phyloP scores from a whole-genome alignment of 257 asterid genomes.

The Nyctanthes arbortristis region DNA sequence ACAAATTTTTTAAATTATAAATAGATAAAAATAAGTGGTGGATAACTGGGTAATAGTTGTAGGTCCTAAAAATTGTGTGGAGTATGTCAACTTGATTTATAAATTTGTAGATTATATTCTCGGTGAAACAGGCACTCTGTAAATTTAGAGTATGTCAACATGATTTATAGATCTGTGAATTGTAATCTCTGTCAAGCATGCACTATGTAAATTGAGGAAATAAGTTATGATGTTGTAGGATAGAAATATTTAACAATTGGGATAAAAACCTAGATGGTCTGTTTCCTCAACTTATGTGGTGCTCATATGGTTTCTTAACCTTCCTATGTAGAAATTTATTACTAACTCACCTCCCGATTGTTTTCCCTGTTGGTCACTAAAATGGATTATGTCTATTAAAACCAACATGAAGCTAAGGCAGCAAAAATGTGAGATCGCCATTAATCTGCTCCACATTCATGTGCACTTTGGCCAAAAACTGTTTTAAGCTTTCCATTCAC shows the following conservation, averaged over 20 bases:
- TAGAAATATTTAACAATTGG: neutral
- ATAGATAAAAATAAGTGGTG: too few relatives aligned
- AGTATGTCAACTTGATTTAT: too few relatives aligned
- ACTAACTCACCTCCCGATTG: neutral
- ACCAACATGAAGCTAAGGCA: neutral
- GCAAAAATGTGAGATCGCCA: neutral
- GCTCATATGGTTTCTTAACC: neutral
- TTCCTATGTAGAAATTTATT: neutral
- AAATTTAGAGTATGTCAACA: too few relatives aligned
- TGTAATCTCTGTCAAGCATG: too few relatives aligned
- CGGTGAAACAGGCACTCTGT: too few relatives aligned
- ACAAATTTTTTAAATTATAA: too few relatives aligned
- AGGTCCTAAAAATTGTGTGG: too few relatives aligned
- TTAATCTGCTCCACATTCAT: neutral
- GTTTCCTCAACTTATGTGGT: neutral
- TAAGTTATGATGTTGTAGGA: neutral
- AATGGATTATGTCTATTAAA: neutral
- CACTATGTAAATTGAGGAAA: neutral
- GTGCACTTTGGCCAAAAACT: neutral
- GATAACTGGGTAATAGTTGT: too few relatives aligned
- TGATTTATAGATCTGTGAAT: neutral
- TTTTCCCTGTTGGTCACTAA: neutral
- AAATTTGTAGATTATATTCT: too few relatives aligned
- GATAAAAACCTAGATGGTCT: neutral
- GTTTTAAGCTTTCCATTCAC: neutral